Conservation (phyloP, 805 yeast species). For the Candida tammaniensis region DNA sequence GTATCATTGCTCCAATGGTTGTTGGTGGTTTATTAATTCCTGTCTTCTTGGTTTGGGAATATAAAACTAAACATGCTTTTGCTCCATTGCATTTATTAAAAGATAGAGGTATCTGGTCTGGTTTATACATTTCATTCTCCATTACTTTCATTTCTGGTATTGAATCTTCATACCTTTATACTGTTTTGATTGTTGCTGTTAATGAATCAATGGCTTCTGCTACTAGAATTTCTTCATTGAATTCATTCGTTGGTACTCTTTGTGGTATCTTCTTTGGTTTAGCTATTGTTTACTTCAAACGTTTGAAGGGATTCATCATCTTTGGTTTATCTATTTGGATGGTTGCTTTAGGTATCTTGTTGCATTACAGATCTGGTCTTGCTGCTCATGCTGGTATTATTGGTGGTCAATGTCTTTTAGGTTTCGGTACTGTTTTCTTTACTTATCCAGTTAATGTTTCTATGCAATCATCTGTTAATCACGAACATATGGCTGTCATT, state of each 20-base stretch:
- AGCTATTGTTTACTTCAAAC: slow-evolving; percentile 46
- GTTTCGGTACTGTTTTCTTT: slow-evolving; percentile 72
- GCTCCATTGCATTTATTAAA: slow-evolving; percentile 57
- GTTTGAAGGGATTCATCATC: slow-evolving; percentile 56
- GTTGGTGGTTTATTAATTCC: slow-evolving; percentile 63
- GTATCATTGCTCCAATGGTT: slow-evolving; percentile 65
- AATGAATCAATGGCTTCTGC: slow-evolving; percentile 60
- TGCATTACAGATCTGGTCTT: slow-evolving; percentile 51
- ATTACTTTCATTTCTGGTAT: slow-evolving; percentile 61
- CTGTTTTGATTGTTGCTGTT: slow-evolving; percentile 64
- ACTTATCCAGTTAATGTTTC: slow-evolving; percentile 62
- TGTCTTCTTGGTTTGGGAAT: slow-evolving; percentile 57
- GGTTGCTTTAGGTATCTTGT: slow-evolving; percentile 58
- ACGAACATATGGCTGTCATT: slow-evolving; percentile 61
- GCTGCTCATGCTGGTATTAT: slow-evolving; percentile 50
- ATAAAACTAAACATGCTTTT: slow-evolving; percentile 55
- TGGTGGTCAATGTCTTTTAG: slow-evolving; percentile 60
- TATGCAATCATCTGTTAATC: slow-evolving; percentile 54
- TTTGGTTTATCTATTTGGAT: slow-evolving; percentile 59
- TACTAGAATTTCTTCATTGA: slow-evolving; percentile 58
- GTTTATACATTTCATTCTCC: slow-evolving; percentile 53
- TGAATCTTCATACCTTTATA: slow-evolving; percentile 66
- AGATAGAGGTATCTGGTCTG: slow-evolving; percentile 73
- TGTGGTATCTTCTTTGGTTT: slow-evolving; percentile 58
- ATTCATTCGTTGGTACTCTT: slow-evolving; percentile 61